Conservation (phyloP, 495 filamentous ascomycete species). For the Durotheca rogersii region DNA sequence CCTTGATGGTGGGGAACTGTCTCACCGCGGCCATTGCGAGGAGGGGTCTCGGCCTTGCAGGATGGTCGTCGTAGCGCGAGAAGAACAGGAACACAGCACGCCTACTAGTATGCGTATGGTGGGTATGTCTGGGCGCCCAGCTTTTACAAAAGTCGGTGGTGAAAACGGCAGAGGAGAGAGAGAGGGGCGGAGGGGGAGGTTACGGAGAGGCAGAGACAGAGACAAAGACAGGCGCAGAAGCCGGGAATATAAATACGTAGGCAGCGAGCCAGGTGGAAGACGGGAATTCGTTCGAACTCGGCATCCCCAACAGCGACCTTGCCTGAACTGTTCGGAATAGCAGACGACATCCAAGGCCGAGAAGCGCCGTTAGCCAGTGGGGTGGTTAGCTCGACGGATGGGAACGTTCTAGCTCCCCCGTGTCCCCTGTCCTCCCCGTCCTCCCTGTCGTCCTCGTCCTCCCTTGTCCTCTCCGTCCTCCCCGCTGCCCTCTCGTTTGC, state of each 20-base stretch:
- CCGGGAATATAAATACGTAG: conserved; percentile 12
- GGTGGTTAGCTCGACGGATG: conserved; percentile 4
- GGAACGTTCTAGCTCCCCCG: conserved; percentile 16
- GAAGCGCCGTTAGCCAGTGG: conserved; percentile 11
- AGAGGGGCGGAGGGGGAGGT: not conserved
- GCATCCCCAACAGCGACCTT: conserved; percentile 24
- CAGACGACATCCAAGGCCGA: conserved; percentile 19
- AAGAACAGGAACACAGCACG: too few relatives aligned
- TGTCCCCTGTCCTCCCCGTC: too few relatives aligned
- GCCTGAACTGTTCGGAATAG: conserved; percentile 1
- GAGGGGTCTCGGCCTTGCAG: too few relatives aligned
- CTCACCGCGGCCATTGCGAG: conserved; percentile 46
- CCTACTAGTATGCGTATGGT: too few relatives aligned
- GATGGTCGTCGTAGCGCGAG: too few relatives aligned
- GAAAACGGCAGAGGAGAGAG: too few relatives aligned
- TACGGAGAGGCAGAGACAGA: conserved; percentile 4
- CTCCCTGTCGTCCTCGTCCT: too few relatives aligned
- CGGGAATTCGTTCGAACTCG: conserved; percentile 25
- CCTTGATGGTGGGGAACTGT: conserved; percentile 73
- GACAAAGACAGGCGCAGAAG: conserved; percentile 1
- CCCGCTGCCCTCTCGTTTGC: too few relatives aligned
- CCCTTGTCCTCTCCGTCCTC: too few relatives aligned
- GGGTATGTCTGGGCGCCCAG: too few relatives aligned
- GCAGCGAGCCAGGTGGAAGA: not conserved
- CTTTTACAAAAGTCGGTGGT: too few relatives aligned